These are phyloP conservation scores for Ophiostoma ips DNA, from an alignment of 2,329 filamentous ascomycete species.

Conservation along the genomic window DNA sequence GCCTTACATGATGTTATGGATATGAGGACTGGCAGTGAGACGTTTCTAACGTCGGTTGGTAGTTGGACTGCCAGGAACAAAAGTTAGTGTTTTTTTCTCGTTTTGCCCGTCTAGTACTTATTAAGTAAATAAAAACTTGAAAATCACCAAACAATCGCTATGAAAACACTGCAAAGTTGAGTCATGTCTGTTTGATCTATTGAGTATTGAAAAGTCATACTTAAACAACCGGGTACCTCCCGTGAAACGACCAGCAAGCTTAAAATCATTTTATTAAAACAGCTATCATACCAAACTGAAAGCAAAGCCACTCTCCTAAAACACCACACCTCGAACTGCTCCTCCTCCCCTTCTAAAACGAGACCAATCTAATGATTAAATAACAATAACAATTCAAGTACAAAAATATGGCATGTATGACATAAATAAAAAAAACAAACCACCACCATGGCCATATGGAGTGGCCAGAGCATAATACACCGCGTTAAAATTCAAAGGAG, in stretches of 20 bases:
- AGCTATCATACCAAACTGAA: not conserved
- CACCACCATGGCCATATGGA: constrained; percentile 1
- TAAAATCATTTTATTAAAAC: too few relatives aligned
- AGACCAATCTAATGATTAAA: not conserved
- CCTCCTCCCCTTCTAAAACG: not conserved
- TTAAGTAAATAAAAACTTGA: constrained; percentile 3
- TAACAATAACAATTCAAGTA: not conserved
- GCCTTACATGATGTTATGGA: too few relatives aligned
- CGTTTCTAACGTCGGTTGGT: not conserved
- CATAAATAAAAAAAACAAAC: not conserved
- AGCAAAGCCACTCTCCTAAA: not conserved
- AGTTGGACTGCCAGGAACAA: not conserved
- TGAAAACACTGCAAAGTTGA: too few relatives aligned
- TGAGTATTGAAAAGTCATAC: too few relatives aligned
- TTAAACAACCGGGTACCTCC: too few relatives aligned
- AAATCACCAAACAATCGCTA: constrained; percentile 1
- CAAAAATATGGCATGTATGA: not conserved
- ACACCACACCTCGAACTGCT: too few relatives aligned
- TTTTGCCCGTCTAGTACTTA: too few relatives aligned
- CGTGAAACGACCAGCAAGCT: too few relatives aligned
- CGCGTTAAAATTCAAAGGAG: constrained; percentile 3
- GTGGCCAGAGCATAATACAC: constrained; percentile 4
- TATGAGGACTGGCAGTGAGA: not conserved
- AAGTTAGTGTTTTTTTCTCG: not conserved
- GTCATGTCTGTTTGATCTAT: too few relatives aligned